Conservation (phyloP, 2,329 filamentous ascomycete genomes). For the Aplosporella prunicola region DNA sequence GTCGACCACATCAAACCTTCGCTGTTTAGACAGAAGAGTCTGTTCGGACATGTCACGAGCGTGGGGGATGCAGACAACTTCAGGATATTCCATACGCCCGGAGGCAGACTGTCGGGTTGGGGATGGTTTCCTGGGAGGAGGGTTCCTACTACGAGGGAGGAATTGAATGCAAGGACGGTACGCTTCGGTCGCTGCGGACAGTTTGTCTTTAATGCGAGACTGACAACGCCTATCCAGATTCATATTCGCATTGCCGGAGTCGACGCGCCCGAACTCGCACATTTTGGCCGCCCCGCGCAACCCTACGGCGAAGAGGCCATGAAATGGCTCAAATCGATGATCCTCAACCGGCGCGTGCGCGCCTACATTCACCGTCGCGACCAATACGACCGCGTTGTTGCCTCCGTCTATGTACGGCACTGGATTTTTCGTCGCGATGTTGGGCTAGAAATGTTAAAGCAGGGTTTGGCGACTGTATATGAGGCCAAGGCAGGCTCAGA, state of each 20-base stretch:
- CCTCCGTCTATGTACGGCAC: constrained; percentile 66
- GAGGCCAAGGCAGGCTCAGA: constrained; percentile 86
- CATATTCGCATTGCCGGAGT: constrained; percentile 82
- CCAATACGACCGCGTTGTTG: constrained; percentile 87
- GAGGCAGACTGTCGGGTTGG: constrained; percentile 81
- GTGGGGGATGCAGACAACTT: constrained; percentile 97
- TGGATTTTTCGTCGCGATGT: constrained; percentile 66
- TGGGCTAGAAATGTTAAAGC: constrained; percentile 78
- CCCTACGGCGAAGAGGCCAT: constrained; percentile 75
- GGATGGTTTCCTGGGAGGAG: constrained; percentile 70
- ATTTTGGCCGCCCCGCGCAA: constrained; percentile 84
- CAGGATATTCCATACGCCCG: constrained; percentile 86
- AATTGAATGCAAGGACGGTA: constrained; percentile 70
- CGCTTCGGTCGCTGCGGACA: constrained; percentile 17
- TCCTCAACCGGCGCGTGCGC: constrained; percentile 64
- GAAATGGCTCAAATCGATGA: constrained; percentile 65
- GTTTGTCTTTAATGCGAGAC: background rate
- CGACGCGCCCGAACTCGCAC: constrained; percentile 85
- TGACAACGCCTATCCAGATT: constrained; percentile 49
- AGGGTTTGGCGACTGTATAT: constrained; percentile 80
- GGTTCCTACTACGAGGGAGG: constrained; percentile 59
- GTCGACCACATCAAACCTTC: constrained; percentile 63
- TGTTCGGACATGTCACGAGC: constrained; percentile 81
- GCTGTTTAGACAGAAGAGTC: constrained; percentile 63
- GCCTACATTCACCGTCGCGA: constrained; percentile 77